Percentiles rank a stretch among this genome's conserved stretches.
Evolutionary conservation across 129 eudicot genomes (phyloP).

Genomic region (Scalesia atractyloides): DNA sequence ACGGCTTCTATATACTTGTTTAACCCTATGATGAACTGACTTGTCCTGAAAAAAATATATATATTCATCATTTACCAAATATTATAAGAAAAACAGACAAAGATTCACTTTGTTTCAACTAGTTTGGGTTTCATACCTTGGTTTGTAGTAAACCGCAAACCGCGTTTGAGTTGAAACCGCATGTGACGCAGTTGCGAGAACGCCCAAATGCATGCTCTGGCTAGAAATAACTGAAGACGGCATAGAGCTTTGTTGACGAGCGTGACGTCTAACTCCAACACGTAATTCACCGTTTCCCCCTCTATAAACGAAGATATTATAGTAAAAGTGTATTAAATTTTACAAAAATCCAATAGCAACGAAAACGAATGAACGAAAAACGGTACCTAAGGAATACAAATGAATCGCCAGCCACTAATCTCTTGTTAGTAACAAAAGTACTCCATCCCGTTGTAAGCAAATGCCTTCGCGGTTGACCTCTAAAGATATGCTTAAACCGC

Average conservation of each 20-base stretch:
- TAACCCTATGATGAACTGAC: slow-evolving; percentile 87
- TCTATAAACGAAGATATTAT: slow-evolving; percentile 34
- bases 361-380: neutral
- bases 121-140: slow-evolving; percentile 51
- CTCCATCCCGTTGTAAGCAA: slow-evolving; percentile 99
- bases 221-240: slow-evolving; percentile 96
- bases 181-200: slow-evolving; percentile 97
- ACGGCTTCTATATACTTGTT: slow-evolving; percentile 86
- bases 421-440: slow-evolving; percentile 85
- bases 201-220: slow-evolving; percentile 97
- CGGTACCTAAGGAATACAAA: slow-evolving; percentile 81
- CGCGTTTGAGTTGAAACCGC: slow-evolving; percentile 69
- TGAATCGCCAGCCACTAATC: slow-evolving; percentile 92
- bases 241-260: slow-evolving; percentile 72
- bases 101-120: neutral
- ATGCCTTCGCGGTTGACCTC: slow-evolving; percentile 99
- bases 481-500: slow-evolving; percentile 88
- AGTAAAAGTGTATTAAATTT: neutral
- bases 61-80: neutral
- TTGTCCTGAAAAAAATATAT: slow-evolving; percentile 50
- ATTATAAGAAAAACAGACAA: neutral
- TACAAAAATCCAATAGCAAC: neutral
- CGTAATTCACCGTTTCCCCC: slow-evolving; percentile 82
- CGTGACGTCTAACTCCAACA: slow-evolving; percentile 81
- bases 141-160: slow-evolving; percentile 88